Evolutionary conservation across 208 protist species (phyloP).

Genomic region (Trichomonas vaginalis): DNA sequence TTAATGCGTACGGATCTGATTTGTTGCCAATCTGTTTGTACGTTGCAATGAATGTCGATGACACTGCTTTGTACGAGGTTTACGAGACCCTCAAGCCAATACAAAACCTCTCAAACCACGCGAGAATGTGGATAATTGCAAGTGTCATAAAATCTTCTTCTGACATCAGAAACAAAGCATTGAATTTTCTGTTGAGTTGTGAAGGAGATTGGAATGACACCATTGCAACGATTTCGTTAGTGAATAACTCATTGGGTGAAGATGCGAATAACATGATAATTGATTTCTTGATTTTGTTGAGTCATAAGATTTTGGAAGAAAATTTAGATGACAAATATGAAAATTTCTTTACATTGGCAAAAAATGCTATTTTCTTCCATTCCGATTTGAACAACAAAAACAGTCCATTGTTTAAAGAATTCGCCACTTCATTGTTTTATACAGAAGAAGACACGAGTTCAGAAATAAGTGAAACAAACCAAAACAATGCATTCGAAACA

Average conservation of each 20-base stretch:
- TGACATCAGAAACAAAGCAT: background rate
- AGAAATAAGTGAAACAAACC: background rate
- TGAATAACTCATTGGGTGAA: background rate
- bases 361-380: background rate
- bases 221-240: background rate
- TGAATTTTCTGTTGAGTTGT: background rate
- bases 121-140: background rate
- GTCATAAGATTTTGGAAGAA: background rate
- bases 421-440: background rate
- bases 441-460: background rate
- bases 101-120: background rate
- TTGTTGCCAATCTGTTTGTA: background rate
- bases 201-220: background rate
- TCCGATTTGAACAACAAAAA: background rate
- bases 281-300: background rate
- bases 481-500: background rate
- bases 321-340: background rate
- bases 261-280: background rate
- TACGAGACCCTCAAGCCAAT: background rate
- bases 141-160: background rate
- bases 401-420: background rate
- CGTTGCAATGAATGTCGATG: background rate
- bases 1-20: background rate
- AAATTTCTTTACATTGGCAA: background rate
- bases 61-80: background rate